These are phyloP conservation scores for Silybum marianum DNA, from an alignment of 129 eudicot species.

Conservation along the genomic window DNA sequence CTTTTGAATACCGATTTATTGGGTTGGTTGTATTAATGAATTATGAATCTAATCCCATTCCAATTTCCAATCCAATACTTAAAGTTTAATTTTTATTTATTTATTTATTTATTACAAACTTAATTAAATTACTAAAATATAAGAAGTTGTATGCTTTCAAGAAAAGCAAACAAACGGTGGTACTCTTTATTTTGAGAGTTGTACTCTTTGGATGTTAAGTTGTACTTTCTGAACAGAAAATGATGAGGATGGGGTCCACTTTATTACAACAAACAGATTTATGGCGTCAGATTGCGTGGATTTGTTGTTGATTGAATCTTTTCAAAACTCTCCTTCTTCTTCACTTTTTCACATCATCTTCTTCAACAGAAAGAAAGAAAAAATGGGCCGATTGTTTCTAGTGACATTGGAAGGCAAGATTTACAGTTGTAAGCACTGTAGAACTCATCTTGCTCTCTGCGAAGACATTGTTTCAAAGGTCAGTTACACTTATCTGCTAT, in stretches of 20 bases:
- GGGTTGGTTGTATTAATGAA: too few species aligned
- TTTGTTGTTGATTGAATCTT: constrained; percentile 35
- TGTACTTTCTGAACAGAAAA: neutral
- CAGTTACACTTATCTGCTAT: neutral
- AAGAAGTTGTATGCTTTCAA: too few species aligned
- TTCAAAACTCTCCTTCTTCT: constrained; percentile 14
- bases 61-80: too few species aligned
- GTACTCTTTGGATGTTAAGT: neutral
- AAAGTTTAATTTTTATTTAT: too few species aligned
- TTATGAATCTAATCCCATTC: too few species aligned
- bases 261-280: constrained; percentile 17
- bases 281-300: constrained; percentile 46
- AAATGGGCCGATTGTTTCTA: constrained; percentile 82
- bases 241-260: constrained; percentile 33
- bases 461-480: constrained; percentile 94
- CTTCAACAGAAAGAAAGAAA: neutral
- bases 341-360: constrained; percentile 26
- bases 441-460: constrained; percentile 77
- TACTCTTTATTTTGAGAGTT: constrained; percentile 4
- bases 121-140: too few species aligned
- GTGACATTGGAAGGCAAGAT: constrained; percentile 86
- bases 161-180: neutral
- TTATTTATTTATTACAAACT: too few species aligned
- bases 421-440: constrained; percentile 95
- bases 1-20: too few species aligned